Conservation (phyloP, 2,329 filamentous ascomycete species). For the Colletotrichum cuscutae region DNA sequence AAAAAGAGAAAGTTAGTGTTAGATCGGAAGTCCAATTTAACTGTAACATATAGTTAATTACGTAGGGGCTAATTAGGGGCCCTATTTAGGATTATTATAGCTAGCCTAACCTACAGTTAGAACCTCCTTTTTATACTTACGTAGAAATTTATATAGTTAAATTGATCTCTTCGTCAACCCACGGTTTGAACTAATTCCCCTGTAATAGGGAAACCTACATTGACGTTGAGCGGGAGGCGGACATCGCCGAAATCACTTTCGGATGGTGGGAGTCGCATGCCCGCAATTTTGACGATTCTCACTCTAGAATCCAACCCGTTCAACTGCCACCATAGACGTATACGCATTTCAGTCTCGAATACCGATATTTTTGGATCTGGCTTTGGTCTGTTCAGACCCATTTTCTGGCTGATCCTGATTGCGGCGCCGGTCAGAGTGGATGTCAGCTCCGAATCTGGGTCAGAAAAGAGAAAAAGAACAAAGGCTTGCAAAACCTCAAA, state of each 20-base stretch:
- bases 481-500: conserved; percentile 45
- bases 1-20: no score
- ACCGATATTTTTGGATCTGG: conserved; percentile 33
- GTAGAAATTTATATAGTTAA: no score
- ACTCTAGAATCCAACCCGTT: conserved; percentile 37
- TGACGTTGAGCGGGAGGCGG: conserved; percentile 64
- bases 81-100: no score
- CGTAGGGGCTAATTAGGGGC: no score
- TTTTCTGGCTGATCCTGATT: conserved; percentile 39
- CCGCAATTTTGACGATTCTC: conserved; percentile 25
- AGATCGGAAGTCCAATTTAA: no score
- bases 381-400: conserved; percentile 38
- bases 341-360: conserved; percentile 42
- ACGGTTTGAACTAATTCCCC: no score
- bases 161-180: no score
- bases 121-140: no score
- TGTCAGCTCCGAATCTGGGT: conserved; percentile 42
- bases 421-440: conserved; percentile 39
- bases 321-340: conserved; percentile 43
- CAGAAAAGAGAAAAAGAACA: conserved; percentile 42
- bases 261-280: conserved; percentile 14
- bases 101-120: no score
- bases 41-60: no score
- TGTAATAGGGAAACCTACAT: no score
- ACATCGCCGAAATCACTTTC: conserved; percentile 45